phyloP scores from a whole-genome alignment of 495 filamentous ascomycete species.

The Aspergillus funiculosus region DNA sequence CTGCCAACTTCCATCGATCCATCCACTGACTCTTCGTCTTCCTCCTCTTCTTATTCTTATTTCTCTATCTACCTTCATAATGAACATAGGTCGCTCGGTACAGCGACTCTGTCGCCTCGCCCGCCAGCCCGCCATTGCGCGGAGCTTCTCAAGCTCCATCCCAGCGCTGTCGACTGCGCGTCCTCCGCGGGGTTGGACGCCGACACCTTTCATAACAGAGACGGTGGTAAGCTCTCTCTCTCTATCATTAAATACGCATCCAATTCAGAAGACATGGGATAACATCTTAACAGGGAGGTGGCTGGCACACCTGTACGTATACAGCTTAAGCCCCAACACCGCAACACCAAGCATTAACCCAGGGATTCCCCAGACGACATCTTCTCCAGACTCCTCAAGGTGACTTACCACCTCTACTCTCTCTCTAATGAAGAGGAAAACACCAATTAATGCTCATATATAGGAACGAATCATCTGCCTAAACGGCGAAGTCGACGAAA shows the following conservation, averaged over 20 bases:
- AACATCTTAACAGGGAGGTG: slow-evolving; percentile 58
- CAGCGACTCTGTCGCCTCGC: slow-evolving; percentile 24
- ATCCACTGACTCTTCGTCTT: background rate
- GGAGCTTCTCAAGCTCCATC: slow-evolving; percentile 32
- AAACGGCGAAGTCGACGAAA: slow-evolving; percentile 87
- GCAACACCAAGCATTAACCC: background rate
- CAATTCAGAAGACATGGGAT: slow-evolving; percentile 22
- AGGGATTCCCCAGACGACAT: slow-evolving; percentile 60
- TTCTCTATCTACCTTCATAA: slow-evolving; percentile 2
- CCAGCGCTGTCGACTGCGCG: slow-evolving; percentile 30
- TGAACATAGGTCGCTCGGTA: slow-evolving; percentile 20
- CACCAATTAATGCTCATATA: background rate
- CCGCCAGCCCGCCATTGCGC: slow-evolving; percentile 13
- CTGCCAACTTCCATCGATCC: slow-evolving; percentile 4
- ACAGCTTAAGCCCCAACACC: background rate
- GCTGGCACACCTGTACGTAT: slow-evolving; percentile 80
- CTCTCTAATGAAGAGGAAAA: background rate
- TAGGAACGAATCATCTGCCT: slow-evolving; percentile 94
- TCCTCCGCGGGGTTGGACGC: slow-evolving; percentile 52
- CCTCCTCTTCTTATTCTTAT: background rate
- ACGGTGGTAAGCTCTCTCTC: slow-evolving; percentile 60
- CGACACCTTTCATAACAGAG: slow-evolving; percentile 71
- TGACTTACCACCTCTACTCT: slow-evolving; percentile 23
- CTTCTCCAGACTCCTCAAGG: slow-evolving; percentile 73
- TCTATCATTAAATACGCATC: background rate